Evolutionary conservation across 2,329 filamentous ascomycete genomes (phyloP), one percentile per base, ranked within the genome.

Genomic region (Biscogniauxia mediterranea): DNA sequence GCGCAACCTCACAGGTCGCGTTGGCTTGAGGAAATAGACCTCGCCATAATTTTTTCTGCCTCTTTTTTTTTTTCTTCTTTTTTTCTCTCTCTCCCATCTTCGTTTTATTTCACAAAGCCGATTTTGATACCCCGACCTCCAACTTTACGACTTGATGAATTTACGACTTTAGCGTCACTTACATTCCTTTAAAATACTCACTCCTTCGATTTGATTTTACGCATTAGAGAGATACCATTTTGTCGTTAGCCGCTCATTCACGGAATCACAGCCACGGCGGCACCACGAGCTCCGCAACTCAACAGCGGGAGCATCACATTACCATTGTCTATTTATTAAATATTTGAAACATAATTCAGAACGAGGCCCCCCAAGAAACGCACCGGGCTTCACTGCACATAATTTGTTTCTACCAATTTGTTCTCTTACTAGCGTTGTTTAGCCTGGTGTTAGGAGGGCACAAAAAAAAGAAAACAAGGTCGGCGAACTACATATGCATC

Each of bases 221-320:
- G 62, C 63, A 62, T 70, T 71, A 72, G 68, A 71, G 68, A 72
- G 68, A 72, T 72, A 71, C 70, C 70, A 71, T 66, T 69, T 57
- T 6, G 54, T 58, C 59, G 32, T 42, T 60, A 25, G 50, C 21
- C 50, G 21, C 50, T 52, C 21, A 25, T 52, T 25, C 50, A 52
- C 21, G 50, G 19, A 52, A 21, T 25, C 50, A 52, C 50, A 52
- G 55, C 38, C 55, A 19, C 32, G 55, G 25, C 46, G 46, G 42
- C 20, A 51, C 46, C 46, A 52, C 21, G n/a, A 46, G 54, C 32
- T 55, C 32, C 23, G n/a, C 32, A 25, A 42, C 38, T 28, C 7
- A 21, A 7, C 15, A 21, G 50, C 52, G 52, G 52, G n/a, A 54
- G 26, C 21, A 58, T 55, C 52, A 46, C 26, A 59, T 55, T 49